phyloP scores from a whole-genome alignment of 768 basidiomycete species.

The Strobilomyces dryophilus region DNA sequence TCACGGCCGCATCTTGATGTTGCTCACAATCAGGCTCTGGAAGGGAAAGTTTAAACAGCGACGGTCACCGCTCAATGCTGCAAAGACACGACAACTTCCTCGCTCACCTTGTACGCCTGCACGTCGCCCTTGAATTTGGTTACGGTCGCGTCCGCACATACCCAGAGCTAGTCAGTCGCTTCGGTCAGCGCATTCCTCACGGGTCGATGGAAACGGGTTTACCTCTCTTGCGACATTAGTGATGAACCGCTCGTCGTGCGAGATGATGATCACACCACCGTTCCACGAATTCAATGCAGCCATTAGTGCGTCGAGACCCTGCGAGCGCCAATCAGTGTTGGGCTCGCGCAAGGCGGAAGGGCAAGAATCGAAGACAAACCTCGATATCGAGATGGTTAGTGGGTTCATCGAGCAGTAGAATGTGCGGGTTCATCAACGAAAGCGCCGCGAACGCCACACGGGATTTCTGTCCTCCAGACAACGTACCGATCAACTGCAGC shows the following conservation, averaged over 20 bases:
- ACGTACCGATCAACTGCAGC: constrained; percentile 84
- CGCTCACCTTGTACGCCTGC: constrained; percentile 78
- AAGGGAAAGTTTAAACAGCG: neutral
- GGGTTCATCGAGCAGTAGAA: constrained; percentile 94
- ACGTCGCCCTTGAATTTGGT: constrained; percentile 88
- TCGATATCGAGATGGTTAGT: constrained; percentile 97
- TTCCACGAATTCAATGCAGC: constrained; percentile 75
- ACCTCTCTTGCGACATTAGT: constrained; percentile 86
- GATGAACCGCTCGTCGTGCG: constrained; percentile 95
- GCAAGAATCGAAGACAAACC: constrained; percentile 34
- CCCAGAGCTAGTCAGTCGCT: constrained; percentile 66
- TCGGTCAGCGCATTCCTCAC: neutral
- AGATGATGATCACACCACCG: constrained; percentile 89
- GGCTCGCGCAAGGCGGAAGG: neutral
- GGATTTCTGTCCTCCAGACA: constrained; percentile 95
- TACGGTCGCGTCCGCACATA: constrained; percentile 81
- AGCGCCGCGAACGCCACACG: constrained; percentile 90
- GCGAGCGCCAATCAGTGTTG: constrained; percentile 1
- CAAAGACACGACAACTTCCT: neutral
- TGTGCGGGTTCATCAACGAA: constrained; percentile 85
- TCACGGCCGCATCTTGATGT: constrained; percentile 55
- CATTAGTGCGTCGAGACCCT: constrained; percentile 97
- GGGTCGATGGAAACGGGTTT: neutral
- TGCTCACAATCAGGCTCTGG: constrained; percentile 73
- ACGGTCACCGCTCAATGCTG: neutral